Evolutionary conservation across 2,329 filamentous ascomycete genomes (phyloP), one percentile per base, ranked within the genome.

Genomic region (Colletotrichum gigasporum): DNA sequence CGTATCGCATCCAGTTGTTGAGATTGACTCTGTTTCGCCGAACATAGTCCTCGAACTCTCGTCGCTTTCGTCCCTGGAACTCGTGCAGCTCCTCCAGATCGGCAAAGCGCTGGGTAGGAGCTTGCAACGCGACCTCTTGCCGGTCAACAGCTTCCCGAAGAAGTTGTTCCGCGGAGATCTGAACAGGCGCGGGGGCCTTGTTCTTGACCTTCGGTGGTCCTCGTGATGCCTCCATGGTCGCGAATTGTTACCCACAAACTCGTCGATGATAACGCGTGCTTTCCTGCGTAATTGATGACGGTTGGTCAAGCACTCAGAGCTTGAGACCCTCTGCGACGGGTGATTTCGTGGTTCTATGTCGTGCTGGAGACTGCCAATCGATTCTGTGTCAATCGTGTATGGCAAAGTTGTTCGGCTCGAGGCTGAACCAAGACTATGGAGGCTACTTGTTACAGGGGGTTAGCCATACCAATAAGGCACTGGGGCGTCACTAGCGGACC

Each of bases 1-100:
- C 95, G 84, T 99, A 99, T 73, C 94, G 92, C 86, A 96, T 93
- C 96, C 96, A 99, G 79, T 98, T 98, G 83, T 97, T 97, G 86
- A 98, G 94, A 74, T 96, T 97, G 75, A 97, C 86, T 73, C 95
- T 84, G 75, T 98, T 98, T 68, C 96, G 91, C 68, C 94, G 90
- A 65, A 98, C 93, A 90, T 98, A 98, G 82, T 97, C 93, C 80
- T 99, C 96, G 71, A 97, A 99, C 74, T 97, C 96, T 78, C 94
- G 96, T 70, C 96, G 87, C 82, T 98, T 98, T 68, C 96, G 89
- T 57, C 94, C 95, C 79, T 99, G 96, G 79, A 92, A 97, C 79
- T 98, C 96, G 82, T 98, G 95, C 48, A 99, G 88, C 82, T 99
- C 96, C 82, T 99, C 96, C 71, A 99, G 87, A 72, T 99, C 96